Conservation (phyloP, 1,284 basidiomycete genomes). For the Pholiota adiposa region DNA sequence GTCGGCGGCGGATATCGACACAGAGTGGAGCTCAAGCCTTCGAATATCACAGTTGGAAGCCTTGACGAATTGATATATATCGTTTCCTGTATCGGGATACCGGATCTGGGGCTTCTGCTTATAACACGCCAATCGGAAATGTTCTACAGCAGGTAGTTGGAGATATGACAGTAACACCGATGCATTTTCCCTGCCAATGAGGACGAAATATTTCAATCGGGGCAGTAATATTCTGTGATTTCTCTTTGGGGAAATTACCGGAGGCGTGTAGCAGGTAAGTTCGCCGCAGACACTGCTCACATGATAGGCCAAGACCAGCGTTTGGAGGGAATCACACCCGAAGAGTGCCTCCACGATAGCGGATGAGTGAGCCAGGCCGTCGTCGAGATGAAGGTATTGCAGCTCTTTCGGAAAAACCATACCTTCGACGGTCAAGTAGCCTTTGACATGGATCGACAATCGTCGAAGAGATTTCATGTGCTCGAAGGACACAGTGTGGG, state of each 20-base stretch:
- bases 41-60: neutral
- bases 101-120: neutral
- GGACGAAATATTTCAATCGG: neutral
- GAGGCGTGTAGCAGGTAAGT: neutral
- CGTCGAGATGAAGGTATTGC: slow-evolving; percentile 2
- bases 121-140: neutral
- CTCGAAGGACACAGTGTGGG: neutral
- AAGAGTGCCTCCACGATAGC: neutral
- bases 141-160: neutral
- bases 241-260: neutral
- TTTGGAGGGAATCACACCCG: neutral
- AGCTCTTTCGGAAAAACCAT: neutral
- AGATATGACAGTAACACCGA: neutral
- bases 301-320: neutral
- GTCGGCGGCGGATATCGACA: neutral
- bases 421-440: neutral
- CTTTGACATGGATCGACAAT: neutral
- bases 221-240: neutral
- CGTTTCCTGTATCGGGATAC: neutral
- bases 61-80: neutral
- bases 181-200: neutral
- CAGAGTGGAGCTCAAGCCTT: neutral
- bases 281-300: neutral
- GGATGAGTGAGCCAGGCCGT: neutral
- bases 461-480: neutral